Conservation (phyloP, 2,329 filamentous ascomycete species). For the Penicillium occitanis region DNA sequence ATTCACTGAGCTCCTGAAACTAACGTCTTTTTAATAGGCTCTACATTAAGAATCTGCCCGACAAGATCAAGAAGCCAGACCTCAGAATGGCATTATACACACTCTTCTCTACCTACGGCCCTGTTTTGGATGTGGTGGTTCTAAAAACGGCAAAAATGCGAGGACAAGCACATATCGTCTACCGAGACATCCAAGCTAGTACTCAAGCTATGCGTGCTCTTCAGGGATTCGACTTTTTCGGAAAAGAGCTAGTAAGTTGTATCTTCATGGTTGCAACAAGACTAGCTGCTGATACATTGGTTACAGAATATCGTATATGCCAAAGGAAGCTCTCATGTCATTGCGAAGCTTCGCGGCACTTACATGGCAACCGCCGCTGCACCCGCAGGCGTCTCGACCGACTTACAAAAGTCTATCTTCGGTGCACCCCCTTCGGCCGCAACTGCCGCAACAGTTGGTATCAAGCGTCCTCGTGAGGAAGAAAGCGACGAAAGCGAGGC, state of each 20-base stretch:
- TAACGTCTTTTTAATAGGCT: conserved; percentile 55
- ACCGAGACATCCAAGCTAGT: conserved; percentile 83
- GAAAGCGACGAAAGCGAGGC: conserved; percentile 54
- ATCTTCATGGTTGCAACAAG: conserved; percentile 35
- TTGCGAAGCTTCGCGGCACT: conserved; percentile 88
- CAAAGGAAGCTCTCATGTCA: conserved; percentile 81
- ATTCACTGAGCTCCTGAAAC: background rate
- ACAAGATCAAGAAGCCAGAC: conserved; percentile 87
- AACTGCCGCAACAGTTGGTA: conserved; percentile 56
- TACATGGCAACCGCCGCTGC: conserved; percentile 62
- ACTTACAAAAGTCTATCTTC: conserved; percentile 78
- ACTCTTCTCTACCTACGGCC: conserved; percentile 89
- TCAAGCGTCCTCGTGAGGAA: conserved; percentile 70
- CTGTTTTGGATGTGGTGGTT: conserved; percentile 86
- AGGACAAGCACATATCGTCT: conserved; percentile 91
- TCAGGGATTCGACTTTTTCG: conserved; percentile 82
- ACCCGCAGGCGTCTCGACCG: conserved; percentile 63
- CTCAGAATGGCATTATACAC: conserved; percentile 85
- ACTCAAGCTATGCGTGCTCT: conserved; percentile 90
- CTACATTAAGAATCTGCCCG: conserved; percentile 84
- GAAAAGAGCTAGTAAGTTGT: conserved; percentile 69
- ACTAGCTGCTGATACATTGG: conserved; percentile 19
- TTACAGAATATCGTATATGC: conserved; percentile 83
- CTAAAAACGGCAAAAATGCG: conserved; percentile 90
- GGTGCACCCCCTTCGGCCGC: conserved; percentile 55